Percentiles rank a stretch among this genome's conserved stretches.
phyloP scores from a whole-genome alignment of 192 early-diverging fungal genomes.

The Coemansia sp. region DNA sequence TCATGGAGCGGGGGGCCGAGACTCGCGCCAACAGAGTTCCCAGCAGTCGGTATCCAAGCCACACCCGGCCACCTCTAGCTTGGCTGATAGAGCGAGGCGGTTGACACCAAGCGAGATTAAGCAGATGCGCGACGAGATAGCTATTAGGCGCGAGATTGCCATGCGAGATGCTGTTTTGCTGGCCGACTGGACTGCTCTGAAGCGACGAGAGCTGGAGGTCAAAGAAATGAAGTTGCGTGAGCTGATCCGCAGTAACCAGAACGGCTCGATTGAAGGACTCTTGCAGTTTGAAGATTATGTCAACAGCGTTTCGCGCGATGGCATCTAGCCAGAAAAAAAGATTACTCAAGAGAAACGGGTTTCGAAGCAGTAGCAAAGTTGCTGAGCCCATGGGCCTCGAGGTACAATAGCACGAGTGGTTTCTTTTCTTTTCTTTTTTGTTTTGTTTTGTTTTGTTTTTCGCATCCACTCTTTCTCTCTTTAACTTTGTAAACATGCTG shows the following conservation, averaged over 20 bases:
- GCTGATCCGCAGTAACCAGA: conserved; percentile 9
- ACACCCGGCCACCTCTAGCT: not conserved
- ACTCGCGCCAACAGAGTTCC: not conserved
- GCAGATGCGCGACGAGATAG: conserved; percentile 37
- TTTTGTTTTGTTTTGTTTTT: not conserved
- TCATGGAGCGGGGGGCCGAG: not conserved
- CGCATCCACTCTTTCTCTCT: not conserved
- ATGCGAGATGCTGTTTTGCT: conserved; percentile 29
- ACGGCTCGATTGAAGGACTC: conserved; percentile 5
- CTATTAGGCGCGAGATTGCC: conserved; percentile 27
- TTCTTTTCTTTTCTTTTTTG: not conserved
- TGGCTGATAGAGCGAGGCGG: conserved; percentile 12
- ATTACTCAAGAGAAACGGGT: not conserved
- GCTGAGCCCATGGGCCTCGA: too few relatives aligned
- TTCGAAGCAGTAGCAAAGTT: not conserved
- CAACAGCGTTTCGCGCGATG: conserved; percentile 6
- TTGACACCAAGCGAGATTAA: conserved; percentile 18
- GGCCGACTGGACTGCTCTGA: conserved; percentile 40
- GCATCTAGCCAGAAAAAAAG: not conserved
- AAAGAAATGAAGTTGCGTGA: conserved; percentile 22
- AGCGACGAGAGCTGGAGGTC: conserved; percentile 30
- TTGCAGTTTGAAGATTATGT: conserved; percentile 21
- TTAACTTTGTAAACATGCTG: not conserved
- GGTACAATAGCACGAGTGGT: not conserved
- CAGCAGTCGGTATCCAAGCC: not conserved